Percentiles rank a stretch among this genome's conserved stretches.
Evolutionary conservation across 257 asterid genomes (phyloP).

Genomic region (Gentiana macrophylla): DNA sequence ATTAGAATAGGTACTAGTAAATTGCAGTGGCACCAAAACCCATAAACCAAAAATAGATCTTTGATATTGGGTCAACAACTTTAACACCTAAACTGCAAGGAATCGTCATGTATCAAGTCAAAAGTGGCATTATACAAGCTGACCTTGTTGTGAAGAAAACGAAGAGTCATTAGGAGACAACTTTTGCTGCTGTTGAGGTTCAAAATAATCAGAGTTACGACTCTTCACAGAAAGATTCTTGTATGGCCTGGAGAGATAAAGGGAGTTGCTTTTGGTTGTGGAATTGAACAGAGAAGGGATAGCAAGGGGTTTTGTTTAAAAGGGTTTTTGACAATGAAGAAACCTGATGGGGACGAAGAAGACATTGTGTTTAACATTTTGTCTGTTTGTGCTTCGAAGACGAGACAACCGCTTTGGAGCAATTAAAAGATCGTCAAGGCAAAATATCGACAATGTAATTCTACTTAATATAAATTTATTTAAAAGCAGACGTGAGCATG

Average conservation of each 20-base stretch:
- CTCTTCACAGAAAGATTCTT: slow-evolving; percentile 26
- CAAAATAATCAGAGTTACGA: slow-evolving; percentile 38
- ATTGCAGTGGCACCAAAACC: too few species aligned
- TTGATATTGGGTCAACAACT: not conserved
- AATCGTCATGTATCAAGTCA: not conserved
- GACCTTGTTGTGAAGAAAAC: slow-evolving; percentile 40
- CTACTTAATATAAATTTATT: too few species aligned
- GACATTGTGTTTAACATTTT: too few species aligned
- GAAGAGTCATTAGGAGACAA: slow-evolving; percentile 31
- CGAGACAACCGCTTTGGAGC: too few species aligned
- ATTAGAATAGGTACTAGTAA: too few species aligned
- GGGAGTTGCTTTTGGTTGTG: slow-evolving; percentile 5
- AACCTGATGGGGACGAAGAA: slow-evolving; percentile 25
- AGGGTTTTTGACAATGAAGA: slow-evolving; percentile 33
- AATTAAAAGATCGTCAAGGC: too few species aligned
- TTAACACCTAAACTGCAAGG: not conserved
- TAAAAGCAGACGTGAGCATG: too few species aligned
- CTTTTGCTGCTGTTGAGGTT: slow-evolving; percentile 46
- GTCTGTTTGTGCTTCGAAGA: too few species aligned
- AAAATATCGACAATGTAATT: too few species aligned
- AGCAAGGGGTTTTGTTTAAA: slow-evolving; percentile 20
- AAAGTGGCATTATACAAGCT: not conserved
- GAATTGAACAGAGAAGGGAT: slow-evolving; percentile 14
- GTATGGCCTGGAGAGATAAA: slow-evolving; percentile 12
- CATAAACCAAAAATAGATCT: not conserved